Evolutionary conservation across 2,329 filamentous ascomycete species (phyloP).

Genomic region (Nemania sp.): DNA sequence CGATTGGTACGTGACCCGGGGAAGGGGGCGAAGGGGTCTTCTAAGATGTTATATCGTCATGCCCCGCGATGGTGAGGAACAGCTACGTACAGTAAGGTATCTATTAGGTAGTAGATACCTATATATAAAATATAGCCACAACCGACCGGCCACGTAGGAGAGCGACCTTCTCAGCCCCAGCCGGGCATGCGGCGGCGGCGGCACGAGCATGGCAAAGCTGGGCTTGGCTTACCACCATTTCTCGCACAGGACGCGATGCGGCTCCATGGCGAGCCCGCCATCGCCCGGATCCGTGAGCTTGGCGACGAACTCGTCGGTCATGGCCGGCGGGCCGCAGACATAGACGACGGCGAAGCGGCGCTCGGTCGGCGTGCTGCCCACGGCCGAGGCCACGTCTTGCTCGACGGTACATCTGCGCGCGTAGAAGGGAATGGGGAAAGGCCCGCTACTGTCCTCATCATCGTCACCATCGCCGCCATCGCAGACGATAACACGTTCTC

Average conservation of each 20-base stretch:
- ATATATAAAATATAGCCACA: no score
- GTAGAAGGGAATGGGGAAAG: slow-evolving; percentile 36
- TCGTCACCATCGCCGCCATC: slow-evolving; percentile 14
- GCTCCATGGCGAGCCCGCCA: slow-evolving; percentile 44
- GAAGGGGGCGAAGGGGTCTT: no score
- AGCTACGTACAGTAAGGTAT: no score
- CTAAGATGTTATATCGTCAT: no score
- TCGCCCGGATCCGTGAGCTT: slow-evolving; percentile 44
- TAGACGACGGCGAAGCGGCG: slow-evolving; percentile 58
- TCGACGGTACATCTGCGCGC: slow-evolving; percentile 47
- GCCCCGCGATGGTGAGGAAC: no score
- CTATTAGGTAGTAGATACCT: no score
- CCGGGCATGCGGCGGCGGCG: no score
- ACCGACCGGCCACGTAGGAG: no score
- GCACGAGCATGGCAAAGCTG: no score
- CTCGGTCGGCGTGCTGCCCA: slow-evolving; percentile 43
- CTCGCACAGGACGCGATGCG: slow-evolving; percentile 57
- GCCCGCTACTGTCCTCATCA: slow-evolving; percentile 18
- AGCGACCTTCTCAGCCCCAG: no score
- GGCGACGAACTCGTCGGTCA: slow-evolving; percentile 69
- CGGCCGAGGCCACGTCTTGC: slow-evolving; percentile 46
- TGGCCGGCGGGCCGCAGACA: slow-evolving; percentile 67
- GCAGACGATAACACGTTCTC: neutral
- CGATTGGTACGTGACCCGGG: no score
- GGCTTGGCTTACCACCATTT: slow-evolving; percentile 65